These are phyloP conservation scores for Emmonsia crescens DNA, from an alignment of 2,329 filamentous ascomycete species.

Conservation along the genomic window DNA sequence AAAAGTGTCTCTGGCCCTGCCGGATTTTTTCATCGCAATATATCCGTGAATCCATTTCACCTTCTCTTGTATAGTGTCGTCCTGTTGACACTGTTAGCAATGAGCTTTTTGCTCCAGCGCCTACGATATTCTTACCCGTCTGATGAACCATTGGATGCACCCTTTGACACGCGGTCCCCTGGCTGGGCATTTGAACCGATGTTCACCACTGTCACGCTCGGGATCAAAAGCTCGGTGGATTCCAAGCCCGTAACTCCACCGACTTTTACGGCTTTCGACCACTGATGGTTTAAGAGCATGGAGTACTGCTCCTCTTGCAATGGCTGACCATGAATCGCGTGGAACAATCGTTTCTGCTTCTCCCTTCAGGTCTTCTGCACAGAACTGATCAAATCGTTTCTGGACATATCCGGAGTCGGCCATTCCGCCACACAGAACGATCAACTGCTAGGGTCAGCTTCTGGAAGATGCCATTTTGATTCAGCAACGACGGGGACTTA, in stretches of 20 bases:
- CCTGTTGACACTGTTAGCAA: background rate
- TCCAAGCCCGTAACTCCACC: constrained; percentile 9
- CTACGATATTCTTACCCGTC: background rate
- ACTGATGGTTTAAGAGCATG: background rate
- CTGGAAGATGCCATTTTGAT: background rate
- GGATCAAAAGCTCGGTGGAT: constrained; percentile 10
- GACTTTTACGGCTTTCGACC: constrained; percentile 5
- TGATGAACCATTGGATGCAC: constrained; percentile 9
- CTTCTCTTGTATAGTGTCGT: background rate
- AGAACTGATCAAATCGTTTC: constrained; percentile 9
- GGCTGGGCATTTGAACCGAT: constrained; percentile 8
- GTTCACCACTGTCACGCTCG: constrained; percentile 5
- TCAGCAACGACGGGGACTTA: background rate
- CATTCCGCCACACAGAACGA: constrained; percentile 10
- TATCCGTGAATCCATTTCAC: constrained; percentile 10
- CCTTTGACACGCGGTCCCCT: constrained; percentile 3
- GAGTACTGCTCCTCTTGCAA: constrained; percentile 13
- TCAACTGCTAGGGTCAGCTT: background rate
- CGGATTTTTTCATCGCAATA: background rate
- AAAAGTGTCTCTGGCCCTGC: background rate
- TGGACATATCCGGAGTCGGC: constrained; percentile 10
- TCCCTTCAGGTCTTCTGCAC: background rate
- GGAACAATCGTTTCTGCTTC: constrained; percentile 9
- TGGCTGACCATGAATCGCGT: constrained; percentile 11
- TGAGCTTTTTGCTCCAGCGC: background rate